phyloP scores from a whole-genome alignment of 495 filamentous ascomycete species.

The Hypoxylon rickii region DNA sequence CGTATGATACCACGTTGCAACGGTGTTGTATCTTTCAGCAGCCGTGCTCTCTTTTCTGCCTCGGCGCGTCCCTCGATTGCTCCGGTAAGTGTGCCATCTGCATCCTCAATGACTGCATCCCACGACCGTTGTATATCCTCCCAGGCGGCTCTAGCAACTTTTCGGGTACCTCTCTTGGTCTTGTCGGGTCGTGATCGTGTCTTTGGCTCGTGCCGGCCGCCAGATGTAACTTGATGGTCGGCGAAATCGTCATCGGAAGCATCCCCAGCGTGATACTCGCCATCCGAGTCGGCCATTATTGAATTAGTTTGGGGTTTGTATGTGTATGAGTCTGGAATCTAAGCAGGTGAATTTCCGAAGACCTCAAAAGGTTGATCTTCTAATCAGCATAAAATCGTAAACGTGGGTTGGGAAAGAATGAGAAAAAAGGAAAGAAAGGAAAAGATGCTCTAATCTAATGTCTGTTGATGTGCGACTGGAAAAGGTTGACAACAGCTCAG shows the following conservation, averaged over 20 bases:
- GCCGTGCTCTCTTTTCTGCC: slow-evolving; percentile 52
- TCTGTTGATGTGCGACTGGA: background rate
- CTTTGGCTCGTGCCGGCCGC: slow-evolving; percentile 23
- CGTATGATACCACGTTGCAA: slow-evolving; percentile 96
- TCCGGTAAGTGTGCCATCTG: slow-evolving; percentile 46
- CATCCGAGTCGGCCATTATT: slow-evolving; percentile 76
- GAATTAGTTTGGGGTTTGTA: background rate
- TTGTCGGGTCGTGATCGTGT: slow-evolving; percentile 33
- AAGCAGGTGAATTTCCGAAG: no score
- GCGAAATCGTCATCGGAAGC: slow-evolving; percentile 77
- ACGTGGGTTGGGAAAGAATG: no score
- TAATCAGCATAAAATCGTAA: no score
- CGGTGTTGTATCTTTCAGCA: slow-evolving; percentile 90
- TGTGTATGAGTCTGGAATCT: no score
- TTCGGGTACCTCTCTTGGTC: slow-evolving; percentile 35
- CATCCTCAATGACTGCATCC: slow-evolving; percentile 50
- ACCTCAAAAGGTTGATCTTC: no score
- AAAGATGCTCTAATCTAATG: background rate
- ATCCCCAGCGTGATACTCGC: slow-evolving; percentile 76
- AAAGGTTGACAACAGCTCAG: slow-evolving; percentile 19
- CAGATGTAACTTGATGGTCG: slow-evolving; percentile 52
- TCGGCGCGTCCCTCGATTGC: slow-evolving; percentile 45
- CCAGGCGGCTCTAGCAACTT: slow-evolving; percentile 47
- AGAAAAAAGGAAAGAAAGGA: background rate
- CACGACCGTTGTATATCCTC: slow-evolving; percentile 55